Evolutionary conservation across 805 yeast species (phyloP).

Genomic region (Candida silvatica): DNA sequence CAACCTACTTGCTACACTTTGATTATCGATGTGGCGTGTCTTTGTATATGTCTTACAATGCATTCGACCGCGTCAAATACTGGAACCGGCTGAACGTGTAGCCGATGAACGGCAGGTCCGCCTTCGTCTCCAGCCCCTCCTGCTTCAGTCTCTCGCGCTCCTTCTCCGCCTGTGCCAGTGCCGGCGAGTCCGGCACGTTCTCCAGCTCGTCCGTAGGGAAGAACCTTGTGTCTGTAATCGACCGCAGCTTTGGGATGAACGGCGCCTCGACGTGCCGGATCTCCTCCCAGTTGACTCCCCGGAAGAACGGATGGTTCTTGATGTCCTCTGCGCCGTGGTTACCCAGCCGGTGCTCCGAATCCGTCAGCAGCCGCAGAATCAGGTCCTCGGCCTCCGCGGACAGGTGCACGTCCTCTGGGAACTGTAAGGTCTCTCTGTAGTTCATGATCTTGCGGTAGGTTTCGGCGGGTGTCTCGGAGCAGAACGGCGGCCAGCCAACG

Average conservation of each 20-base stretch:
- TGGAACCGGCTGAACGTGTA: constrained; percentile 95
- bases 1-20: no score
- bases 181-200: constrained; percentile 88
- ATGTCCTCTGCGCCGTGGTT: constrained; percentile 85
- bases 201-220: constrained; percentile 97
- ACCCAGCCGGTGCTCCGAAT: constrained; percentile 75
- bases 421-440: constrained; percentile 81
- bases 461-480: constrained; percentile 91
- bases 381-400: constrained; percentile 86
- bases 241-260: constrained; percentile 82
- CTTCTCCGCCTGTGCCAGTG: constrained; percentile 55
- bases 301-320: constrained; percentile 83
- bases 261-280: constrained; percentile 88
- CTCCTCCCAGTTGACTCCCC: constrained; percentile 94
- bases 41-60: no score
- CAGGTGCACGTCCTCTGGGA: constrained; percentile 88
- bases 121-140: constrained; percentile 49
- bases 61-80: constrained; percentile 74
- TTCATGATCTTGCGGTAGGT: constrained; percentile 85
- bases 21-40: no score
- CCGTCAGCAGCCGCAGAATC: constrained; percentile 66
- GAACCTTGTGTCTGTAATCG: constrained; percentile 92
- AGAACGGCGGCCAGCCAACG: constrained; percentile 96
- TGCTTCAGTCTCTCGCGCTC: constrained; percentile 46
- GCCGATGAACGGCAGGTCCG: constrained; percentile 94